Base-by-base conservation (phyloP, 176 grass and related monocot species). In the Avena atlantica region DNA sequence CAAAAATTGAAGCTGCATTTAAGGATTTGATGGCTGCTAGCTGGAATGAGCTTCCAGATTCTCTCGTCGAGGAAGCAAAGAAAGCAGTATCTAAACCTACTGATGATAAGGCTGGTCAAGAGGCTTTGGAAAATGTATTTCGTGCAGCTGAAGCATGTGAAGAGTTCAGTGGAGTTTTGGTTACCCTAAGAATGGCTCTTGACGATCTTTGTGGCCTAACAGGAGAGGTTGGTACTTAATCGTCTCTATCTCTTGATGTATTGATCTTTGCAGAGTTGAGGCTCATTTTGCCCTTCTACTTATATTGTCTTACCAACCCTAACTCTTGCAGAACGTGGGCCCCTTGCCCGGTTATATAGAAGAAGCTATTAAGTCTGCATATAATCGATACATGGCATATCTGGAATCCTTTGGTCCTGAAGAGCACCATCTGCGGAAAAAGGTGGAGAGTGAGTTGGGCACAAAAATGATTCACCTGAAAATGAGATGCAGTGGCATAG, bases 381-480 rank as follows among this genome's bases (percentile, higher is more conserved):
- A 95, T 83, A 91, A 86, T 68, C 87, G 93, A 36, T 98, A 98
- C 74, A 81, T 91, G 81, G 50, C 91, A 49, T 98, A 93, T 81
- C 93, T 98, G 52, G 83, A 95, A 83, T 99, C 97, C n/a, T 99
- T 96, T 81, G 86, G 94, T 7, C 92, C 88, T 69, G 90, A 94
- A 12, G 97, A 99, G 59, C 47, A 83, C 20, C 87, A 93, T 86
- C 85, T 99, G 68, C 83, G 83, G 44, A 99, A 99, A 86, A 99
- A 99, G 52, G 90, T 99, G 48, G 97, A 99, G 90, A 96, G 81
- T 81, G 97, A 99, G 80, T 83, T 99, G 76, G 97, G 94, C 27
- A 99, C 94, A 73, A 96, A 96, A 92, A 89, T 99, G 94, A 99
- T 99, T 87, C 97, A 99, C 81, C 77, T 99, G 81, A 99, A 99